Conservation (phyloP, 2,329 filamentous ascomycete genomes). For the Verticillium albo-atrum region DNA sequence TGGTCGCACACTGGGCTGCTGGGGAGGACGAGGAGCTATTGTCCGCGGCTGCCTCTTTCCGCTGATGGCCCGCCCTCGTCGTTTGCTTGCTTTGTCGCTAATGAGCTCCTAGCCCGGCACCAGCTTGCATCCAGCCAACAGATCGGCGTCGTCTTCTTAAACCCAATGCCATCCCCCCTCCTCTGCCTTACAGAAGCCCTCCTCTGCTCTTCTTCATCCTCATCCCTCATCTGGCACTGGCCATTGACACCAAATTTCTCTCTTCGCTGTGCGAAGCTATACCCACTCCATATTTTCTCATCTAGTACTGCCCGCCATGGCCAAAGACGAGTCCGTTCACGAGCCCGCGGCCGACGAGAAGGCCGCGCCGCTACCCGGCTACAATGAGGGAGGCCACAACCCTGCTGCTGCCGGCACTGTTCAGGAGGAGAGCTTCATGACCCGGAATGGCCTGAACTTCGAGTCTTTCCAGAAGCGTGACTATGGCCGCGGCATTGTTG, state of each 20-base stretch:
- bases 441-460: slow-evolving; percentile 16
- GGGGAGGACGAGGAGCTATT: background rate
- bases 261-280: background rate
- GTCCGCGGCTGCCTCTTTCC: background rate
- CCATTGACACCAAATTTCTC: background rate
- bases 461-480: slow-evolving; percentile 17
- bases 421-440: slow-evolving; percentile 3
- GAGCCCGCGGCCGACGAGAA: background rate
- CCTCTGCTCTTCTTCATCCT: background rate
- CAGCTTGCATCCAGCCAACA: background rate
- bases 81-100: background rate
- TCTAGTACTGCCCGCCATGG: background rate
- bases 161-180: background rate
- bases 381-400: background rate
- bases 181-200: background rate
- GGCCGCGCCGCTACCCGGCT: background rate
- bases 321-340: background rate
- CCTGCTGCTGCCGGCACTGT: background rate
- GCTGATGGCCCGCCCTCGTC: background rate
- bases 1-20: background rate
- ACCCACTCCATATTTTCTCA: background rate
- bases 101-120: background rate
- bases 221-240: background rate
- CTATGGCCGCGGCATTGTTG: slow-evolving; percentile 12
- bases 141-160: background rate